A percentile compares a stretch with the other conserved stretches of the same genome.
These are phyloP conservation scores for Acanthamoeba castellanii DNA, from an alignment of 208 protist species.

Conservation along the genomic window DNA sequence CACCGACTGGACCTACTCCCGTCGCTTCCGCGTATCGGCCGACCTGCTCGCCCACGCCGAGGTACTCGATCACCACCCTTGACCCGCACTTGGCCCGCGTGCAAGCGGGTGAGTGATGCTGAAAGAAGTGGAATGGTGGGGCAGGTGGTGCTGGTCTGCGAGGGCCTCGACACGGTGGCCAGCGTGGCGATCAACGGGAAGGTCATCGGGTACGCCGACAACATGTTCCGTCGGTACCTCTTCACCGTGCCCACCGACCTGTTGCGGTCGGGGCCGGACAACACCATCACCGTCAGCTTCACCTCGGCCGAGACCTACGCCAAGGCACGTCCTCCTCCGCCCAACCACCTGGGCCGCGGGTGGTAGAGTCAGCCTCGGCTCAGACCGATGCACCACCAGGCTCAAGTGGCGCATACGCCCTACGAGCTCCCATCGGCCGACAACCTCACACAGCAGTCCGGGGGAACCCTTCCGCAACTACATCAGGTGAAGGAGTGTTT, in stretches of 20 bases:
- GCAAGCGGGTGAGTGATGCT: not conserved
- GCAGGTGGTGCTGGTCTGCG: constrained; percentile 23
- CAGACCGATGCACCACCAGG: too few relatives aligned
- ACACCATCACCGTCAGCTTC: not conserved
- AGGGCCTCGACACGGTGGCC: constrained; percentile 74
- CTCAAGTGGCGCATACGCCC: not conserved
- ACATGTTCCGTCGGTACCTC: constrained; percentile 53
- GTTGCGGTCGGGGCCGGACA: not conserved
- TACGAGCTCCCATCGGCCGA: constrained; percentile 61
- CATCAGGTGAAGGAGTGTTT: not conserved
- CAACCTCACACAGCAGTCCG: constrained; percentile 8
- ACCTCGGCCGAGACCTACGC: constrained; percentile 22
- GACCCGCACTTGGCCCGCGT: not conserved
- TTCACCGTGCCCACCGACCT: constrained; percentile 37
- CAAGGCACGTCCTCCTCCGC: not conserved
- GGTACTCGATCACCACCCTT: not conserved
- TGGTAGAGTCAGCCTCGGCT: not conserved
- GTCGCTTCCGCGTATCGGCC: not conserved
- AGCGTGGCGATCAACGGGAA: constrained; percentile 47
- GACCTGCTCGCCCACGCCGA: not conserved
- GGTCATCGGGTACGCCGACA: not conserved
- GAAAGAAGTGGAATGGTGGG: not conserved
- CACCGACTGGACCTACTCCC: constrained; percentile 70
- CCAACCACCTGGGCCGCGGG: not conserved
- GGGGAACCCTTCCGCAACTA: constrained; percentile 61